Base-by-base conservation (phyloP, 306 rosid species). In the Corylus avellana region DNA sequence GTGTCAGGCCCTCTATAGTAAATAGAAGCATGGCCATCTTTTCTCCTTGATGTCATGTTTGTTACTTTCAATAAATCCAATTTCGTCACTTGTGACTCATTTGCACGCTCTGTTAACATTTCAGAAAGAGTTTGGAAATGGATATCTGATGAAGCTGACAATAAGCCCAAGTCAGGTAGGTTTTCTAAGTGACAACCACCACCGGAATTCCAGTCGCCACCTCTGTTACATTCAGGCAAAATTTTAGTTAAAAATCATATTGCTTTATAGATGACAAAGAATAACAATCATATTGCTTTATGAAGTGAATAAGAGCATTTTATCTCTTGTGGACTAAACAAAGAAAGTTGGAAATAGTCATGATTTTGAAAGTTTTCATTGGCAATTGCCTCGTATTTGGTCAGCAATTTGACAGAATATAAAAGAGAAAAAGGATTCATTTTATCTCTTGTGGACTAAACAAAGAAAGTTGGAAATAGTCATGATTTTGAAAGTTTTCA, bases 111-210 rank as follows among this genome's bases (percentile, higher is more conserved):
- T 46, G 89, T 83, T 62, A 90, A 54, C 69, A 90, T 87, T 53
- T 92, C 87, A 2, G 73, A 13, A 18, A 90, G 72, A 9, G 82
- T 85, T 48, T 71, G 67, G 75, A 79, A 88, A 76, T 88, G 90
- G n/a, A 46, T 73, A 77, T 83, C 90, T 0, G 86, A 75, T 25
- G 32, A 37, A 81, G 20, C 68, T 1, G 88, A 88, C 69, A 81
- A 37, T 49, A 85, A 42, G 70, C 90, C 85, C 42, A 92, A 80
- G 63, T 90, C 91, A 14, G 98, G 98, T 11, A 90, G 88, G 4
- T 92, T 88, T 49, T 92, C 98, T 81, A 72, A 49, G 87, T 92
- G 88, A 86, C 98, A 94, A 77, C 98, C 97, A 46, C 96, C 96
- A 61, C 97, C 98, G 2, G 90, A 72, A 67, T 91, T 90, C 97